These are phyloP conservation scores for Achaetomiella virescens DNA, from an alignment of 495 filamentous ascomycete species.

Conservation along the genomic window DNA sequence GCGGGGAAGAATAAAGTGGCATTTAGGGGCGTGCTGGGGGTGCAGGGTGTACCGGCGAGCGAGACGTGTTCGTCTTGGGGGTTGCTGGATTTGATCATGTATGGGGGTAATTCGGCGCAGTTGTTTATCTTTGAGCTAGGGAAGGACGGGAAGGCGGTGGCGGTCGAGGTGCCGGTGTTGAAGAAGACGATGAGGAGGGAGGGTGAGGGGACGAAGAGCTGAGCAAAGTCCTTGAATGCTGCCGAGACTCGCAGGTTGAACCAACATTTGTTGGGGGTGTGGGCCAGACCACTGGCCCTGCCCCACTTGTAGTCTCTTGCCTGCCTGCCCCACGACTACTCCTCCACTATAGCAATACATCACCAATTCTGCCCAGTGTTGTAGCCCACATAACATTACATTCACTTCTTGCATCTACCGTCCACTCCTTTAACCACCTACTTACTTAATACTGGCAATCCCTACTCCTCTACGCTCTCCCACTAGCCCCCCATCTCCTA, in stretches of 20 bases:
- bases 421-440: not conserved
- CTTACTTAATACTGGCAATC: too few species aligned
- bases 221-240: too few species aligned
- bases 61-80: slow-evolving; percentile 9
- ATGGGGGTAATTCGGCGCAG: slow-evolving; percentile 9
- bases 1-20: not conserved
- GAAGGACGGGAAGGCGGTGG: slow-evolving; percentile 7
- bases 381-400: too few species aligned
- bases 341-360: too few species aligned
- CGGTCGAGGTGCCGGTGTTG: slow-evolving; percentile 13
- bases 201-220: too few species aligned
- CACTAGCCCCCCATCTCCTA: not conserved
- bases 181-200: slow-evolving; percentile 5
- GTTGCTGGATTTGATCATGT: not conserved
- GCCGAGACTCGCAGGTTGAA: too few species aligned
- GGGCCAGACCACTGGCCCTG: too few species aligned
- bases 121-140: slow-evolving; percentile 13
- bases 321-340: too few species aligned
- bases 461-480: not conserved
- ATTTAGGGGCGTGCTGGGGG: slow-evolving; percentile 10
- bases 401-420: too few species aligned
- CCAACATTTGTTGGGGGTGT: too few species aligned
- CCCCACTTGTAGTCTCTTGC: too few species aligned
- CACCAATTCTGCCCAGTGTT: too few species aligned
- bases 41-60: not conserved